Percentiles rank a stretch among this genome's conserved stretches.
Conservation (phyloP, 192 early-diverging fungal genomes). For the Coemansia guatemalensis region DNA sequence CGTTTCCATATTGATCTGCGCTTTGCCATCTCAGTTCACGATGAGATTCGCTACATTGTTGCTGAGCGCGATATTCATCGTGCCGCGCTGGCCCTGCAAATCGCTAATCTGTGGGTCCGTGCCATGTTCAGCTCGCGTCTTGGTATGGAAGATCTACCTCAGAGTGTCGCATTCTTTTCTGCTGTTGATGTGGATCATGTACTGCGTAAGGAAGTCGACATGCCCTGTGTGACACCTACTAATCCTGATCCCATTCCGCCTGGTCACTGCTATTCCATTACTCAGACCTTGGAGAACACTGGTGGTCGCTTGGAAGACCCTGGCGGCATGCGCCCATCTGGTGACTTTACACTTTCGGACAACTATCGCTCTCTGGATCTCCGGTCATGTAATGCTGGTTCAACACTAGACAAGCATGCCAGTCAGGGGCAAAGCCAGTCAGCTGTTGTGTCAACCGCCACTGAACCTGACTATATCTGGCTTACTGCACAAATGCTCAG, state of each 20-base stretch:
- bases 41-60: conserved; percentile 90
- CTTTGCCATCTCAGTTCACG: conserved; percentile 91
- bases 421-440: too few species aligned
- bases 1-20: conserved; percentile 76
- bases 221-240: conserved; percentile 85
- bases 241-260: conserved; percentile 59
- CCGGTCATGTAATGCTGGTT: neutral
- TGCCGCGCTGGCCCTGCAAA: conserved; percentile 82
- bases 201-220: conserved; percentile 87
- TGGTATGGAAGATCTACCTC: conserved; percentile 84
- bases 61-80: conserved; percentile 69
- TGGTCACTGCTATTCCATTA: conserved; percentile 44
- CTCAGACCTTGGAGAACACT: conserved; percentile 25
- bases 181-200: conserved; percentile 90
- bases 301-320: conserved; percentile 18
- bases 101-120: conserved; percentile 92
- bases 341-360: conserved; percentile 11
- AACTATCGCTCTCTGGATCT: conserved; percentile 6
- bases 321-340: neutral
- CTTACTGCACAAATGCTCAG: conserved; percentile 35
- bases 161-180: conserved; percentile 93
- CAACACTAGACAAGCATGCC: too few species aligned
- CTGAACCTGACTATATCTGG: conserved; percentile 22
- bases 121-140: conserved; percentile 81
- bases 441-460: too few species aligned